Conservation (phyloP, 306 rosid species). For the Inga leiocalycina region DNA sequence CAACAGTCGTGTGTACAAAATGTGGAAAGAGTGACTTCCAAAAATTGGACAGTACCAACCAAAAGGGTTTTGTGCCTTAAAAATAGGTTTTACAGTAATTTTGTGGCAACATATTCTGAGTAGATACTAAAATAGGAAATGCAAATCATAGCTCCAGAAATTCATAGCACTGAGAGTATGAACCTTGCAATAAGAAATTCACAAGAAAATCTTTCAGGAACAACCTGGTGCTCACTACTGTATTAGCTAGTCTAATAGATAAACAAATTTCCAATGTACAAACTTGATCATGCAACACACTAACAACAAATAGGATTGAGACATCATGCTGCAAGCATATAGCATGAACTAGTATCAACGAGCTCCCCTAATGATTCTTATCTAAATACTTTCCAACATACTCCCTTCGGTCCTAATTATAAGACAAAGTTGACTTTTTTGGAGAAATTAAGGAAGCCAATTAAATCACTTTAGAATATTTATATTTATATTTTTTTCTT, state of each 20-base stretch:
- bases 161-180: background rate
- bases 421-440: too few relatives aligned
- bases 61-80: background rate
- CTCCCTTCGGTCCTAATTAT: too few relatives aligned
- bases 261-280: background rate
- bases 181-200: conserved; percentile 3
- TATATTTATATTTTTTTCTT: too few relatives aligned
- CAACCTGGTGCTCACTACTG: background rate
- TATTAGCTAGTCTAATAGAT: background rate
- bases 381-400: background rate
- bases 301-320: background rate
- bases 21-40: background rate
- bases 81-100: background rate
- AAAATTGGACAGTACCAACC: background rate
- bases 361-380: too few relatives aligned
- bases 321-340: background rate
- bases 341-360: too few relatives aligned
- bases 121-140: background rate
- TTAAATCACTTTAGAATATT: too few relatives aligned
- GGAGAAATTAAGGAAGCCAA: too few relatives aligned
- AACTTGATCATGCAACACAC: background rate
- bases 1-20: background rate
- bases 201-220: background rate
- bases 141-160: background rate
- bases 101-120: background rate